Conservation (phyloP, 83 land plant species). For the Picea engelmannii region DNA sequence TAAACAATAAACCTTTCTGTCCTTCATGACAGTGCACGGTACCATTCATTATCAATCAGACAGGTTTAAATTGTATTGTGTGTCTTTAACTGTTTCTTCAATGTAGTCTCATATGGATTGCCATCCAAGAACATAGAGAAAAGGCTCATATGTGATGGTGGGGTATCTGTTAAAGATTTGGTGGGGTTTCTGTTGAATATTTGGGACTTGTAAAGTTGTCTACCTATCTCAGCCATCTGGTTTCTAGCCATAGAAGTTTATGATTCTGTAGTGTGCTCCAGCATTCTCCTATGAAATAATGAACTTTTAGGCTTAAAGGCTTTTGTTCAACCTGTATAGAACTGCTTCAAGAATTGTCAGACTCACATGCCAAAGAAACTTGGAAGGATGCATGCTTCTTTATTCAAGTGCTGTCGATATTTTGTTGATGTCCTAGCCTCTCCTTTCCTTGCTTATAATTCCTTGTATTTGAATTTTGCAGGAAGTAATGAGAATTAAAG, state of each 20-base stretch:
- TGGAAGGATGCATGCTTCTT: not conserved
- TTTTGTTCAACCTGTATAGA: too few species aligned
- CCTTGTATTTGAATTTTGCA: slow-evolving; percentile 20
- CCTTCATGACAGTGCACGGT: too few species aligned
- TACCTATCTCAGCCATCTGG: not conserved
- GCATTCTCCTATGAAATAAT: not conserved
- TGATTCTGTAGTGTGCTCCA: not conserved
- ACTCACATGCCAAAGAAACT: not conserved
- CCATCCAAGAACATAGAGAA: too few species aligned
- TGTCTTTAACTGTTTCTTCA: too few species aligned
- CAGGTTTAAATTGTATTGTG: too few species aligned
- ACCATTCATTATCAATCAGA: too few species aligned
- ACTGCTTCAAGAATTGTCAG: not conserved
- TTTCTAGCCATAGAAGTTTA: not conserved
- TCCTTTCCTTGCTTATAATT: slow-evolving; percentile 6
- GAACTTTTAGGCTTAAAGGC: too few species aligned
- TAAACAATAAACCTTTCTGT: too few species aligned
- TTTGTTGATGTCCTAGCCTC: not conserved
- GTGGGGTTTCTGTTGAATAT: too few species aligned
- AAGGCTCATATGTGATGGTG: too few species aligned
- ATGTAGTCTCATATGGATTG: too few species aligned
- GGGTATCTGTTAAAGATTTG: too few species aligned
- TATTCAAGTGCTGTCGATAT: not conserved
- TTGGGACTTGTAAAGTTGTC: not conserved
- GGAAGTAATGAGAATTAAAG: slow-evolving; percentile 72